Conservation (phyloP, 495 filamentous ascomycete species). For the Amorphotheca resinae region DNA sequence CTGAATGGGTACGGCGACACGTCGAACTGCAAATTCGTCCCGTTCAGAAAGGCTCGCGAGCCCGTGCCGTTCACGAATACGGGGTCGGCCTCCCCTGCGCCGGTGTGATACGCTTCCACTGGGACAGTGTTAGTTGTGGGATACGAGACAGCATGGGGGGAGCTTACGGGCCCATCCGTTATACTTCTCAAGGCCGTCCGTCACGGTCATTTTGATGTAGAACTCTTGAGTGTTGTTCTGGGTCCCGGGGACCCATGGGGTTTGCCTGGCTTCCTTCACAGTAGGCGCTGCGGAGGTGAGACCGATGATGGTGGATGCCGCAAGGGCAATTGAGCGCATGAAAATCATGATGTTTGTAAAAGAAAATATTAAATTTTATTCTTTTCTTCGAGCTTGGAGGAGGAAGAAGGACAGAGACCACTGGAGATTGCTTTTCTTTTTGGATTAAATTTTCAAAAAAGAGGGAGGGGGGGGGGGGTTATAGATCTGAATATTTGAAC, state of each 20-base stretch:
- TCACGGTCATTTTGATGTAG: conserved; percentile 6
- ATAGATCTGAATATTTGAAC: too few relatives aligned
- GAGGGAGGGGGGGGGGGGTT: too few relatives aligned
- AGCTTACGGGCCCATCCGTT: conserved; percentile 9
- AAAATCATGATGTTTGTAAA: neutral
- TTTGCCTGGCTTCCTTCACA: neutral
- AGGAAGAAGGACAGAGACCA: too few relatives aligned
- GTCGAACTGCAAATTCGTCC: conserved; percentile 15
- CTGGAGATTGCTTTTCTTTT: too few relatives aligned
- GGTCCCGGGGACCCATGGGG: conserved; percentile 2
- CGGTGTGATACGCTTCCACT: conserved; percentile 14
- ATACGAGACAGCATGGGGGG: neutral
- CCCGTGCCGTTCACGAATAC: conserved; percentile 1
- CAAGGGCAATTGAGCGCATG: conserved; percentile 1
- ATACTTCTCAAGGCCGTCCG: conserved; percentile 2
- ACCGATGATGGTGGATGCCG: conserved; percentile 3
- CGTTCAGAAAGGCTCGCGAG: conserved; percentile 8
- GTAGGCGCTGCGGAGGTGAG: conserved; percentile 1
- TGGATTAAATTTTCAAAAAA: too few relatives aligned
- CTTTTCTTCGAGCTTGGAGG: too few relatives aligned
- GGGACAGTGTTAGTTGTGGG: neutral
- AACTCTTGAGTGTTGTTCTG: conserved; percentile 17
- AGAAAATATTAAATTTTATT: too few relatives aligned
- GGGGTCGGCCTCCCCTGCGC: conserved; percentile 13
- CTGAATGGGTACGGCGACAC: conserved; percentile 7